A percentile compares a stretch with the other conserved stretches of the same genome.
phyloP scores from a whole-genome alignment of 345 rosid genomes.

The Dimocarpus longan region DNA sequence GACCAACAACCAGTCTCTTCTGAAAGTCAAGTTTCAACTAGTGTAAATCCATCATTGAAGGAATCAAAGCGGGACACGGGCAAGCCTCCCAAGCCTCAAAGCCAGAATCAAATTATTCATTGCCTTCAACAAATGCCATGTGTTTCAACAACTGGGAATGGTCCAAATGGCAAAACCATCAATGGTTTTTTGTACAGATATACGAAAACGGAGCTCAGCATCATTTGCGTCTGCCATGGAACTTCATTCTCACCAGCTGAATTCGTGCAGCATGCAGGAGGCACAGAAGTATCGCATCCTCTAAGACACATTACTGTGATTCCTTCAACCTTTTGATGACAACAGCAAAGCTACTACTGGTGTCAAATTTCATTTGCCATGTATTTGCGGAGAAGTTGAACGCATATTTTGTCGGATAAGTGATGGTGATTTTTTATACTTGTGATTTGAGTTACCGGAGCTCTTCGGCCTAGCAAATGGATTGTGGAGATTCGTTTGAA shows the following conservation, averaged over 20 bases:
- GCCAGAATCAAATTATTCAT: constrained; percentile 6
- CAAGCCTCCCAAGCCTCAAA: constrained; percentile 53
- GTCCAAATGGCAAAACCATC: constrained; percentile 70
- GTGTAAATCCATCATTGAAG: constrained; percentile 2
- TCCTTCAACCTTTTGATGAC: constrained; percentile 30
- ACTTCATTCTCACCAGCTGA: constrained; percentile 65
- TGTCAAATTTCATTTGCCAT: neutral
- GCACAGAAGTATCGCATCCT: constrained; percentile 51
- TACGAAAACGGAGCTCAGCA: constrained; percentile 55
- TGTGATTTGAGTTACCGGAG: neutral
- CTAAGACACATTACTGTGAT: constrained; percentile 56
- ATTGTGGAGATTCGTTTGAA: constrained; percentile 4
- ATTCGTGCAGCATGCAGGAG: constrained; percentile 79
- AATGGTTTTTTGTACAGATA: constrained; percentile 62
- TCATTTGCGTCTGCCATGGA: constrained; percentile 76
- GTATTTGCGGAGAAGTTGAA: neutral
- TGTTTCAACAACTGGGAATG: constrained; percentile 68
- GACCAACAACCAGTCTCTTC: neutral
- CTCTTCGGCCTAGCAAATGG: constrained; percentile 12
- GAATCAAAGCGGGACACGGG: constrained; percentile 13
- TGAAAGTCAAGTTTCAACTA: neutral
- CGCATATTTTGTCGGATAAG: neutral
- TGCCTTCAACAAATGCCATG: constrained; percentile 52
- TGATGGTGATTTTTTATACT: neutral
- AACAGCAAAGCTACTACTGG: no score